phyloP scores from a whole-genome alignment of 192 early-diverging fungal species.

The Chytriomyces hyalinus region DNA sequence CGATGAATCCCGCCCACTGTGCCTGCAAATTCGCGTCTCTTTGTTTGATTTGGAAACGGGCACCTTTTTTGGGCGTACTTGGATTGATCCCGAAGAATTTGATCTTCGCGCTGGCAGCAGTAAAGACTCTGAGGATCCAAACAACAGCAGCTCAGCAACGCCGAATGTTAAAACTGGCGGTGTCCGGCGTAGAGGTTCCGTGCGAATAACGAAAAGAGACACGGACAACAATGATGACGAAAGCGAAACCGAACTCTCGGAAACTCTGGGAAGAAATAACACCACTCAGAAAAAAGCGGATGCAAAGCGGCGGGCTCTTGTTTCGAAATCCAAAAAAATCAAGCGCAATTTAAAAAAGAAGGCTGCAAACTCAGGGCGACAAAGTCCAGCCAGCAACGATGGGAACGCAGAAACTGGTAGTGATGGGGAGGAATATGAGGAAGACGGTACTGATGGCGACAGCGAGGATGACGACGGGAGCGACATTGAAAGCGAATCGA shows the following conservation, averaged over 20 bases:
- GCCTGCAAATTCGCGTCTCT: conserved; percentile 19
- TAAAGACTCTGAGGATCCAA: not conserved
- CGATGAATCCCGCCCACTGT: not conserved
- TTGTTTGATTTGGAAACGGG: conserved; percentile 38
- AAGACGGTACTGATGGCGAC: conserved; percentile 3
- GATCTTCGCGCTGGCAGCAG: conserved; percentile 7
- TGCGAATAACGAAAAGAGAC: too few relatives aligned
- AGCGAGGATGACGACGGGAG: conserved; percentile 39
- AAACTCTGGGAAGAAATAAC: not conserved
- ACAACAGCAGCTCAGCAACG: too few relatives aligned
- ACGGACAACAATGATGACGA: not conserved
- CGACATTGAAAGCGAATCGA: conserved; percentile 18
- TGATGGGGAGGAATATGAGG: not conserved
- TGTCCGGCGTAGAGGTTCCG: too few relatives aligned
- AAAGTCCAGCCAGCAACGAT: not conserved
- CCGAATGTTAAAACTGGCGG: too few relatives aligned
- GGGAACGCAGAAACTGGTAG: not conserved
- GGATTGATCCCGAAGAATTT: conserved; percentile 29
- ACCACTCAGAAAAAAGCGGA: not conserved
- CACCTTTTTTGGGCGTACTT: conserved; percentile 39
- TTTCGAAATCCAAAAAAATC: not conserved
- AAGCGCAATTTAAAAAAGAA: not conserved
- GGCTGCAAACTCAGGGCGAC: not conserved
- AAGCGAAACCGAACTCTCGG: not conserved
- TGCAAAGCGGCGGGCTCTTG: not conserved